Evolutionary conservation across 768 basidiomycete species (phyloP), one percentile per base, ranked within the genome.

Genomic region (Tulasnella calospora): DNA sequence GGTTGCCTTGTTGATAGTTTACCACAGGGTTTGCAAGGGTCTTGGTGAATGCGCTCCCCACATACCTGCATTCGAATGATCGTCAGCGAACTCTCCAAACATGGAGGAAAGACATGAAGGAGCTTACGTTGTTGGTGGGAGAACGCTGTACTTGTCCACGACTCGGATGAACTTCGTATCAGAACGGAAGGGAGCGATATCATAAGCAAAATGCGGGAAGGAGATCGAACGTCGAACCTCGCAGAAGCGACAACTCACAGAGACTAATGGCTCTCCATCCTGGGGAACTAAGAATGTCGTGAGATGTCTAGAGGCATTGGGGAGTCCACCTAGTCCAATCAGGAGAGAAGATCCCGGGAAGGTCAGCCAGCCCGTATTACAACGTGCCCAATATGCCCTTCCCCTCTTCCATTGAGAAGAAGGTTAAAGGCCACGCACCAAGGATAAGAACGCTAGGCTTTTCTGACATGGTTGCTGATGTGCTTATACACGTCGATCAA

Each of bases 1-100:
- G 84, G 83, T 96, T 96, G 38, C 88, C 90, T 83, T 96, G 94
- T 71, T 88, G 88, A 82, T 96, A 96, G 84, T 94, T 92, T 27
- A 95, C 91, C 77, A 89, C 85, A 12, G 90, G 87, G 76, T 90
- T 90, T 76, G 87, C 84, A n/a, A 95, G 86, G 38, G 92, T 85
- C 78, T 90, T 85, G 61, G 90, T 88, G 82, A 96, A 95, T 80
- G 92, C 89, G 21, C 89, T 85, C 17, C 94, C 93, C 81, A 95
- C 88, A 83, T 94, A 95, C 41, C 94, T 95, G 80, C 13, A 71
- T 44, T 73, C 74, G 61, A 78, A 67, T 17, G 61, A 67, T 17
- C 15, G 61, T 67, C 33, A 35, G 30, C 61, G 30, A 41, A 77
- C 74, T 81, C 77, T 51, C 46, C 27, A 61, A 13, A 40, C 44